A percentile compares a stretch with the other conserved stretches of the same genome.
Conservation (phyloP, 73 alveolate genomes). For the Paramecium sexaurelia region DNA sequence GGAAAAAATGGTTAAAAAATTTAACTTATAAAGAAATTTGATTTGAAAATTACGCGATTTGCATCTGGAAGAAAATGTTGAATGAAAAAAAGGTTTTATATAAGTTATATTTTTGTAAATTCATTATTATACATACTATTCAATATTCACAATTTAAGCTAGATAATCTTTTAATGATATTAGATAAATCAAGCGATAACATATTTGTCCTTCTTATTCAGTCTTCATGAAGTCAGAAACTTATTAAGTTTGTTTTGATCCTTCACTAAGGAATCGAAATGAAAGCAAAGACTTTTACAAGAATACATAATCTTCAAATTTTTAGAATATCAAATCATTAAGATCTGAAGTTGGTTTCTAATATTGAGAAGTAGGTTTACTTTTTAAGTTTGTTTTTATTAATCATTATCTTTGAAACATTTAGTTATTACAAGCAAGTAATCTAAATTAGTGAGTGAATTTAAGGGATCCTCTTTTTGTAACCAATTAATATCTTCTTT, state of each 20-base stretch:
- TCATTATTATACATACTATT: constrained; percentile 13
- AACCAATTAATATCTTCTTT: constrained; percentile 41
- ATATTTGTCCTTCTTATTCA: neutral
- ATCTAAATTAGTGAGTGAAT: neutral
- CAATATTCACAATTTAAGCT: constrained; percentile 21
- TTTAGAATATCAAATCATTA: neutral
- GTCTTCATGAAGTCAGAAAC: neutral
- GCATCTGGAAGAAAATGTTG: neutral
- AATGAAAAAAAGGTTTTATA: neutral
- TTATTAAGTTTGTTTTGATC: neutral
- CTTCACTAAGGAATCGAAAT: neutral
- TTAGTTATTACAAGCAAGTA: constrained; percentile 8
- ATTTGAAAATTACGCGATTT: too few relatives aligned
- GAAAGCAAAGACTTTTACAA: neutral
- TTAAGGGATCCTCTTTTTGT: neutral
- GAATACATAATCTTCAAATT: constrained; percentile 27
- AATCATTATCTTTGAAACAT: neutral
- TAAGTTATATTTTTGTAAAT: neutral
- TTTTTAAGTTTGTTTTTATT: neutral
- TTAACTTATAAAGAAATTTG: too few relatives aligned
- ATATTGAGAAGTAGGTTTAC: neutral
- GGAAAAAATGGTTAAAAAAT: too few relatives aligned
- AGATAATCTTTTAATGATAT: constrained; percentile 18
- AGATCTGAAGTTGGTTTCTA: constrained; percentile 20
- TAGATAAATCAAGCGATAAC: constrained; percentile 31